phyloP scores from a whole-genome alignment of 73 alveolate species.

The Halteria grandinella region DNA sequence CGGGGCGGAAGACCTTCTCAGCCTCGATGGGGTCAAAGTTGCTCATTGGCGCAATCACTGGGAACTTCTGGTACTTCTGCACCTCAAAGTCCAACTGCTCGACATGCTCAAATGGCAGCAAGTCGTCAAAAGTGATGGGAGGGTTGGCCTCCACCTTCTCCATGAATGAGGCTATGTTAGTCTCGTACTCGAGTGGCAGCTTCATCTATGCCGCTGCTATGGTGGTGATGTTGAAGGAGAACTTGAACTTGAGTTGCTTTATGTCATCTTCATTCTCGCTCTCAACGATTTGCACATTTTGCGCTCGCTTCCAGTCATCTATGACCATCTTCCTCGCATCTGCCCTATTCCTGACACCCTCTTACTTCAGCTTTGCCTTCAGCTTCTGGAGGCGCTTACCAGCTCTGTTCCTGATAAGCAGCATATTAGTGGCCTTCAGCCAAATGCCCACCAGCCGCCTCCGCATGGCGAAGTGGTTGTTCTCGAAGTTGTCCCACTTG shows the following conservation, averaged over 20 bases:
- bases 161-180: constrained; percentile 62
- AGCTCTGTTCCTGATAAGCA: constrained; percentile 84
- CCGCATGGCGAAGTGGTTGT: constrained; percentile 89
- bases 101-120: constrained; percentile 50
- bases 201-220: constrained; percentile 6
- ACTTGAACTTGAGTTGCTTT: constrained; percentile 23
- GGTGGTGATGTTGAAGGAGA: constrained; percentile 6
- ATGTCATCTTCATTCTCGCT: constrained; percentile 60
- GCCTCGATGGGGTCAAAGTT: constrained; percentile 44
- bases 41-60: constrained; percentile 26
- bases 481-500: constrained; percentile 86
- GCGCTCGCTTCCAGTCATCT: constrained; percentile 92
- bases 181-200: constrained; percentile 62
- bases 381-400: constrained; percentile 76
- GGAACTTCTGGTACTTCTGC: constrained; percentile 49
- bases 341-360: constrained; percentile 75
- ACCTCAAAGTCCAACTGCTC: constrained; percentile 63
- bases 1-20: constrained; percentile 52
- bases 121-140: constrained; percentile 60
- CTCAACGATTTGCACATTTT: constrained; percentile 77
- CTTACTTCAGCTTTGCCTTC: constrained; percentile 66
- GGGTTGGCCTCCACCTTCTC: constrained; percentile 65
- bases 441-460: constrained; percentile 76
- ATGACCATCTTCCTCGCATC: constrained; percentile 82
- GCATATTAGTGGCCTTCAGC: constrained; percentile 79